Conservation (phyloP, 202 grass and related monocot species). For the Setaria italica region DNA sequence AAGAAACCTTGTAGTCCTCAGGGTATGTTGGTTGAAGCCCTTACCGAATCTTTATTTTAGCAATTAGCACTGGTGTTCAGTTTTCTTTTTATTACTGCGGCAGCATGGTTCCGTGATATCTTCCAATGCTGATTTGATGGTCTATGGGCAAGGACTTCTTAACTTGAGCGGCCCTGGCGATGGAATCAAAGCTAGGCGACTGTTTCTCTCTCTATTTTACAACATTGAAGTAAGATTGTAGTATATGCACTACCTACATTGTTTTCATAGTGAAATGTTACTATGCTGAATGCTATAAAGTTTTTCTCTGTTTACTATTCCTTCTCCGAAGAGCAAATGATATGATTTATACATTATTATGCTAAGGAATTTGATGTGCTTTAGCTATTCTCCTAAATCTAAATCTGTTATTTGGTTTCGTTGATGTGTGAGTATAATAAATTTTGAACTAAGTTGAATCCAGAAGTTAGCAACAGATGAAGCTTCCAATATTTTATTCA, state of each 20-base stretch:
- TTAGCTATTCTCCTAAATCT: constrained; percentile 28
- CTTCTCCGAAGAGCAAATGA: background rate
- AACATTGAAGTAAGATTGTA: constrained; percentile 90
- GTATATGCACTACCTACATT: constrained; percentile 23
- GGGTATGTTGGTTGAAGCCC: constrained; percentile 58
- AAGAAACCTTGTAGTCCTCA: constrained; percentile 96
- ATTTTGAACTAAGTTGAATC: constrained; percentile 26
- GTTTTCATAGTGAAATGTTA: constrained; percentile 27
- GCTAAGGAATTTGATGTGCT: background rate
- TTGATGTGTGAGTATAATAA: background rate
- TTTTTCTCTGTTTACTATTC: background rate
- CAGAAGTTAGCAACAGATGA: background rate
- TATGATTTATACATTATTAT: constrained; percentile 20
- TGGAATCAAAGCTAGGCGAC: constrained; percentile 88
- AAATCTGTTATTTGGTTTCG: constrained; percentile 26
- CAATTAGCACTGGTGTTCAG: constrained; percentile 42
- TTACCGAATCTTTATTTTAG: constrained; percentile 35
- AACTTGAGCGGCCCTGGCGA: constrained; percentile 91
- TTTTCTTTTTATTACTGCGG: constrained; percentile 37
- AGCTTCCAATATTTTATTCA: constrained; percentile 12
- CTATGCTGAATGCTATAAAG: constrained; percentile 6
- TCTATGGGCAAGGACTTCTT: constrained; percentile 99
- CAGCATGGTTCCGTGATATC: constrained; percentile 97
- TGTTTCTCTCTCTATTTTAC: constrained; percentile 96
- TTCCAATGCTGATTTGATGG: constrained; percentile 94